Base-by-base conservation (phyloP, 148 eudicot species). In the Cornus florida region DNA sequence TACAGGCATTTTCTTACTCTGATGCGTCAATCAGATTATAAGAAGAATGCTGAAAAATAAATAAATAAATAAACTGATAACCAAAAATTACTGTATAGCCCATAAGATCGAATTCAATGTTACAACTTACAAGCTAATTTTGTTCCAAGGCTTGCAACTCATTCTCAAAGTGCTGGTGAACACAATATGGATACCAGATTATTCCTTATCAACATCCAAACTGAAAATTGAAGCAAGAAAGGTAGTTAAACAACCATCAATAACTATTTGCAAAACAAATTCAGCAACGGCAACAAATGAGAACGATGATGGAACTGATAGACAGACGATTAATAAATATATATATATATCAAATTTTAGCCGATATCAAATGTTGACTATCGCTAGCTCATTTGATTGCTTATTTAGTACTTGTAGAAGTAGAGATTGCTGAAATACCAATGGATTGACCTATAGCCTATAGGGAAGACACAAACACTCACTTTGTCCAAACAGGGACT, bases 201-300 rank as follows among this genome's bases (percentile, higher is more conserved):
- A 43, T 60, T 31, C 69, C 43, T 33, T 57, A 68, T 78, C 67
- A 78, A 70, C 80, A 56, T 43, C 48, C 48, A 9, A 43, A 43
- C 48, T 43, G 77, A 33, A 60, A 60, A 74, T 74, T 74, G 48
- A 60, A 19, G 48, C 43, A n/a, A 24, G 48, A 43, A 20, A 60
- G 69, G 24, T 33, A 59, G 19, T n/a, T 17, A 41, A 43, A 43
- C 48, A 60, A 16, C 67, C 14, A 32, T 43, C 32, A 62, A 74
- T 16, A 23, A 43, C 48, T 43, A 43, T 7, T 4, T 43, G 48
- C 10, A 43, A 43, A 43, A 9, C 38, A 35, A 35, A 35, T 35
- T 35, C 38, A 43, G 8, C 48, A 43, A 43, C 7, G 33, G 41
- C 19, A 57, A 73, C 35, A 3, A 56, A 43, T 9, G 43, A 39